Base-by-base conservation (phyloP, 768 basidiomycete genomes). In the Mycena latifolia region DNA sequence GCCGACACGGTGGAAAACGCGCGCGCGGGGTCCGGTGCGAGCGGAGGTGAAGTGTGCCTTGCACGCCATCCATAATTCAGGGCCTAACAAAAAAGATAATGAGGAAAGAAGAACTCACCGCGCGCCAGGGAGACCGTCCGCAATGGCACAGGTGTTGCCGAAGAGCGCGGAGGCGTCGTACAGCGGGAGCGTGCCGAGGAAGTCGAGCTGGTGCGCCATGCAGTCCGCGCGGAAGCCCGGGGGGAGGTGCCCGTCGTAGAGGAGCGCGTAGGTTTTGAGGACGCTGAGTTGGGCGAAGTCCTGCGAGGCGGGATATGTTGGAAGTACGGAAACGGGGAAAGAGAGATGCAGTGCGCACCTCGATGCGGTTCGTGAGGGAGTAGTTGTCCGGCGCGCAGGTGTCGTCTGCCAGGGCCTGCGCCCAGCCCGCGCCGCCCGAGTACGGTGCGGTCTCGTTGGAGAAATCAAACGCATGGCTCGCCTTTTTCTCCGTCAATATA, bases 271-370 rank as follows among this genome's bases (percentile, higher is more conserved):
- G 17, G 73, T 54, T 41, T 70, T 73, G 8, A 77, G 39, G 0
- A 79, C 74, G 27, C 70, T 57, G 46, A 75, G 50, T 68, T 79
- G 78, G 0, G 78, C 78, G 28, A 78, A 76, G 31, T 77, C 76
- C 77, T 78, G 33, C 14, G 33, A 6, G 12, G 18, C 17, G 22
- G 28, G n/a, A n/a, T n/a, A n/a, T n/a, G n/a, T n/a, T n/a, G n/a
- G n/a, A n/a, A n/a, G n/a, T n/a, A 17, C 9, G 11, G 14, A 3
- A 0, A 25, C n/a, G 37, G 6, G 10, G 10, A 39, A 39, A 4
- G 37, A 39, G 3, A 24, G 8, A 33, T 2, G 25, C 2, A 37
- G 1, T 18, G n/a, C 52, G 33, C 55, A 79, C 77, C 74, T 79
- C 78, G 17, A 71, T 68, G 15, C 60, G 66, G 51, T 71, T 70